A percentile compares a stretch with the other conserved stretches of the same genome.
Conservation (phyloP, 768 basidiomycete genomes). For the Lactarius evosmus region DNA sequence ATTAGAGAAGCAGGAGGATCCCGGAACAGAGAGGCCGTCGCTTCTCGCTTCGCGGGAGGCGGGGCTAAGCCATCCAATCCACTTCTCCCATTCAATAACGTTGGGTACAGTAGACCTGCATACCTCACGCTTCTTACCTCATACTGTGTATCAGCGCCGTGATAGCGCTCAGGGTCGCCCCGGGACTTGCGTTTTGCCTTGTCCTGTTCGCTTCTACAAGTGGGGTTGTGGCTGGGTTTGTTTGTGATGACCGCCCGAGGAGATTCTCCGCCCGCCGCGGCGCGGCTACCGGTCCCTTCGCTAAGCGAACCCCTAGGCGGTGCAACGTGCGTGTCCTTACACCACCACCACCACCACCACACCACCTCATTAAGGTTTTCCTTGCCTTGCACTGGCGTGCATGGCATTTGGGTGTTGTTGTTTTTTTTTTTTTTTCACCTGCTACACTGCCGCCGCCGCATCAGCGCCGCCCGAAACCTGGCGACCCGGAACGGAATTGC, state of each 20-base stretch:
- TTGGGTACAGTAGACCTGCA: too few relatives aligned
- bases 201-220: background rate
- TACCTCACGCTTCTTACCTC: background rate
- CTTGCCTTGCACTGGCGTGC: background rate
- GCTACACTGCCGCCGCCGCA: background rate
- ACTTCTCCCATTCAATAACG: too few relatives aligned
- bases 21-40: background rate
- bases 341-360: background rate
- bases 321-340: too few relatives aligned
- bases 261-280: background rate
- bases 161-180: background rate
- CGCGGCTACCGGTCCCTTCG: background rate
- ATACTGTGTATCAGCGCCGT: background rate
- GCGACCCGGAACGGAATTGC: background rate
- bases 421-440: background rate
- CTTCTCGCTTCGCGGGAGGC: background rate
- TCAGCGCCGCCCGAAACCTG: background rate
- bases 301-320: too few relatives aligned
- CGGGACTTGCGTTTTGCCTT: background rate
- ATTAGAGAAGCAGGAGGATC: background rate
- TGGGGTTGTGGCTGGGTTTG: conserved; percentile 1
- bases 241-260: too few relatives aligned
- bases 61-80: background rate
- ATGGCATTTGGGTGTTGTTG: background rate
- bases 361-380: background rate